Conservation (phyloP, 495 filamentous ascomycete genomes). For the Hyaloscypha variabilis region DNA sequence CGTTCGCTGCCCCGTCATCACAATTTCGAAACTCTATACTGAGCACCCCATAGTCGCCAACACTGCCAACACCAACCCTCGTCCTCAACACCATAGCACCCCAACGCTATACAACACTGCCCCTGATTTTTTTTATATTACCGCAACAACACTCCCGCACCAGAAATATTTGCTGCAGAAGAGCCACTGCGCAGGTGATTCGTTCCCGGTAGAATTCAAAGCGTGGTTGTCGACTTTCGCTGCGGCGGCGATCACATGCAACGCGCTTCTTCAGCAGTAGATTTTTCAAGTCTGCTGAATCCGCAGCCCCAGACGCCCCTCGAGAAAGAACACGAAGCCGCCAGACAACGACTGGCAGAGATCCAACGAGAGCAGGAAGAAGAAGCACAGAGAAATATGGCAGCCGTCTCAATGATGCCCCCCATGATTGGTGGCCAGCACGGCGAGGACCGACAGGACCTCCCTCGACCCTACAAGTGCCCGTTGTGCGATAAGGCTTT, state of each 20-base stretch:
- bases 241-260: constrained; percentile 56
- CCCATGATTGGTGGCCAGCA: constrained; percentile 27
- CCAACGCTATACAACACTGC: background rate
- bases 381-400: constrained; percentile 27
- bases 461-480: constrained; percentile 97
- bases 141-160: background rate
- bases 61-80: background rate
- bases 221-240: constrained; percentile 9
- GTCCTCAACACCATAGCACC: background rate
- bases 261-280: constrained; percentile 56
- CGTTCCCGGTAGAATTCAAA: constrained; percentile 6
- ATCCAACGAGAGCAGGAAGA: constrained; percentile 26
- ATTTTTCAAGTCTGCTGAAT: constrained; percentile 67
- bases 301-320: constrained; percentile 43
- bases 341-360: constrained; percentile 27
- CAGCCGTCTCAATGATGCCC: constrained; percentile 31
- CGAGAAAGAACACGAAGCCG: constrained; percentile 31
- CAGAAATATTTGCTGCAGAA: background rate
- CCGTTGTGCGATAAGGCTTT: constrained; percentile 98
- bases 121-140: background rate
- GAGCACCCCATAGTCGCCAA: background rate
- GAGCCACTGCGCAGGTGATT: background rate
- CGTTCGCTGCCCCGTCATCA: constrained; percentile 19
- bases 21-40: constrained; percentile 10
- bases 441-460: constrained; percentile 52